A percentile compares a stretch with the other conserved stretches of the same genome.
phyloP scores from a whole-genome alignment of 257 asterid species.

The Oldenlandia corymbosa region DNA sequence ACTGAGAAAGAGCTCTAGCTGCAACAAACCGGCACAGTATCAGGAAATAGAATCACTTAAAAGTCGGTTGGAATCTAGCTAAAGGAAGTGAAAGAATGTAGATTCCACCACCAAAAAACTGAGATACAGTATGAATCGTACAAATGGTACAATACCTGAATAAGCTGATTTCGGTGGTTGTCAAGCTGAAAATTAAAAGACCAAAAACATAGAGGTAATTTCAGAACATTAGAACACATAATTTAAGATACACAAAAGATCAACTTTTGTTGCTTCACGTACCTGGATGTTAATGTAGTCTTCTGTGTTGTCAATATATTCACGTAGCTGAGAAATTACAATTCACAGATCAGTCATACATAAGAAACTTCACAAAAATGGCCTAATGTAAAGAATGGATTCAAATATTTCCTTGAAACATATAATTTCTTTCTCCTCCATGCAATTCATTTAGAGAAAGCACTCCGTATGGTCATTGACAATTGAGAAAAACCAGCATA shows the following conservation, averaged over 20 bases:
- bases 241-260: slow-evolving; percentile 1
- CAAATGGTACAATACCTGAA: slow-evolving; percentile 51
- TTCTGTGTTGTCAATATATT: slow-evolving; percentile 87
- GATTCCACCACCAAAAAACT: background rate
- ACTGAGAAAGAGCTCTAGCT: slow-evolving; percentile 89
- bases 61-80: background rate
- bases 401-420: background rate
- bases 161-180: slow-evolving; percentile 90
- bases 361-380: background rate
- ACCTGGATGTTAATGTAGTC: slow-evolving; percentile 97
- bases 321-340: slow-evolving; percentile 62
- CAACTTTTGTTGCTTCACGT: background rate
- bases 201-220: slow-evolving; percentile 2
- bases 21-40: slow-evolving; percentile 21
- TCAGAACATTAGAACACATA: slow-evolving; percentile 9
- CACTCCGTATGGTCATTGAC: background rate
- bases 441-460: background rate
- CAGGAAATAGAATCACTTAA: background rate
- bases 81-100: background rate
- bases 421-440: background rate
- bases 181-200: slow-evolving; percentile 87
- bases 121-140: no score
- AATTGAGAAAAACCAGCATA: background rate
- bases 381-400: background rate
- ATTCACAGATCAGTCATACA: background rate